Evolutionary conservation across 768 basidiomycete genomes (phyloP).

Genomic region (Amanita rimosa): DNA sequence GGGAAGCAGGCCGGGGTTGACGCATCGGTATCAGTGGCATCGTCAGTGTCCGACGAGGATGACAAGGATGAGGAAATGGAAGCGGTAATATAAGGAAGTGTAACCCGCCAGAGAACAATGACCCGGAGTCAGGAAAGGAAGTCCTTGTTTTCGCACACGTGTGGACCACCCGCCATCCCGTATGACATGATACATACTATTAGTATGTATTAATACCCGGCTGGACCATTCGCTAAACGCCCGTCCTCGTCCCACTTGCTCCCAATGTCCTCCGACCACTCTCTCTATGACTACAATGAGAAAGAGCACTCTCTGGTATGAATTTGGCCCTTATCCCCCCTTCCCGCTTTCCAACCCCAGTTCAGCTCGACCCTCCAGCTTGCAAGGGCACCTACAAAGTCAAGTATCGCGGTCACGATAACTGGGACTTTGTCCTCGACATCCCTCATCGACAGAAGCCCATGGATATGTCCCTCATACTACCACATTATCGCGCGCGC

Average conservation of each 20-base stretch:
- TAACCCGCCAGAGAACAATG: constrained; percentile 8
- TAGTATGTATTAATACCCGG: constrained; percentile 15
- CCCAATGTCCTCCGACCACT: constrained; percentile 1
- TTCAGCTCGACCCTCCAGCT: background rate
- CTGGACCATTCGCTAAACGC: background rate
- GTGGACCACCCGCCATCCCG: constrained; percentile 17
- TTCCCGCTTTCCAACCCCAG: background rate
- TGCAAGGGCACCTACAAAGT: constrained; percentile 45
- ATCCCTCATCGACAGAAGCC: constrained; percentile 27
- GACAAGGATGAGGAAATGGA: constrained; percentile 34
- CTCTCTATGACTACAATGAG: background rate
- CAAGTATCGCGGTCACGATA: constrained; percentile 45
- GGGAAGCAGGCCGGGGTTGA: background rate
- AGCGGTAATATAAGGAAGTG: constrained; percentile 23
- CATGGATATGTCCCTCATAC: constrained; percentile 54
- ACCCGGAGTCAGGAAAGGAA: constrained; percentile 13
- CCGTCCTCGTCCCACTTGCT: background rate
- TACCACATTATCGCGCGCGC: constrained; percentile 73
- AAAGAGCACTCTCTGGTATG: constrained; percentile 6
- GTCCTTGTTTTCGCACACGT: constrained; percentile 14
- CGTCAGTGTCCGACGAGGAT: constrained; percentile 14
- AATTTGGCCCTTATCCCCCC: background rate
- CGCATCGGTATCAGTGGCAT: background rate
- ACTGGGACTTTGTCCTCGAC: constrained; percentile 60
- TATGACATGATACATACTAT: constrained; percentile 9